Evolutionary conservation across 176 grass and related monocot genomes (phyloP).

Genomic region (Aegilops speltoides): DNA sequence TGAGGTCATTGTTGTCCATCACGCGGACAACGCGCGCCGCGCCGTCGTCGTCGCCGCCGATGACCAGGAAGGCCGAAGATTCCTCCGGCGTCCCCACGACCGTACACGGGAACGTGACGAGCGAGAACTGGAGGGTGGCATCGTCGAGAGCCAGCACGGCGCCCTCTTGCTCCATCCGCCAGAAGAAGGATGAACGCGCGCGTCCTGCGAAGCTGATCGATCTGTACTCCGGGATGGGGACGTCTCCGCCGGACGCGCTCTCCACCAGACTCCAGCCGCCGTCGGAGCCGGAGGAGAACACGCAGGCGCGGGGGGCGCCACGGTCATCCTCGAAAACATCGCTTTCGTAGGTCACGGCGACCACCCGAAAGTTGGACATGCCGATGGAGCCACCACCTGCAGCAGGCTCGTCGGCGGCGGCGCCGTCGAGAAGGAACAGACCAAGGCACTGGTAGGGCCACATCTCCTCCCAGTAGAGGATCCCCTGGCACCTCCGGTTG

Average conservation of each 20-base stretch:
- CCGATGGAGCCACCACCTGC: not conserved
- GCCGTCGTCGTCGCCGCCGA: not conserved
- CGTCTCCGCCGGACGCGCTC: not conserved
- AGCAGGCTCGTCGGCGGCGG: not conserved
- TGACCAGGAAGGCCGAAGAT: not conserved
- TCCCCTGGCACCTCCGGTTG: not conserved
- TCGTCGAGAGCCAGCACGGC: constrained; percentile 25
- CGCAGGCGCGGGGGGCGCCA: not conserved
- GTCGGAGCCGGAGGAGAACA: not conserved
- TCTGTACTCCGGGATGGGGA: not conserved
- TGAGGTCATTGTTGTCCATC: not conserved
- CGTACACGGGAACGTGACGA: not conserved
- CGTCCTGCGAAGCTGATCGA: not conserved
- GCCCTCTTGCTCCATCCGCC: not conserved
- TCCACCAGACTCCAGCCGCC: not conserved
- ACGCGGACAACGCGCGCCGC: not conserved
- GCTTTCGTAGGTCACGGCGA: not conserved
- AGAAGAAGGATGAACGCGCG: not conserved
- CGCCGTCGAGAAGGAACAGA: not conserved
- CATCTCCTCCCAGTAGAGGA: not conserved
- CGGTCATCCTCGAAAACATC: not conserved
- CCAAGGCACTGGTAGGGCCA: not conserved
- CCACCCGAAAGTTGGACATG: constrained; percentile 2
- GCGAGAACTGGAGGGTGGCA: constrained; percentile 15
- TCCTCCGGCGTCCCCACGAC: not conserved